phyloP scores from a whole-genome alignment of 1,284 basidiomycete species.

The Ceratobasidium sp. region DNA sequence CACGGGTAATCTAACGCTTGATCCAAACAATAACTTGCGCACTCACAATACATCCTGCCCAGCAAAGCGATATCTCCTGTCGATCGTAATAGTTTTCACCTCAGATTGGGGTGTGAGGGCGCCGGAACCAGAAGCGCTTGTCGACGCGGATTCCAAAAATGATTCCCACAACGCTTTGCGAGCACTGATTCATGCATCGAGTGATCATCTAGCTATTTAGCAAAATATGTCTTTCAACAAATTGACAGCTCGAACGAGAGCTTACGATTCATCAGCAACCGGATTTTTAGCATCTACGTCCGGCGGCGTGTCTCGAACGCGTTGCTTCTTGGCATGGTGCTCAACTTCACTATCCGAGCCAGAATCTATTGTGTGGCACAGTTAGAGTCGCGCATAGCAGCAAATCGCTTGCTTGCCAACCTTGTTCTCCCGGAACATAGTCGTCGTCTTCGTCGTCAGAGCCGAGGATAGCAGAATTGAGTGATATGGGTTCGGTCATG shows the following conservation, averaged over 20 bases:
- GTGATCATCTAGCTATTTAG: conserved; percentile 31
- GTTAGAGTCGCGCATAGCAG: neutral
- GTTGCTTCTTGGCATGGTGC: conserved; percentile 42
- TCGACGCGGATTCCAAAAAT: conserved; percentile 45
- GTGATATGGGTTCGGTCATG: conserved; percentile 35
- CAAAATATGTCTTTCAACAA: conserved; percentile 43
- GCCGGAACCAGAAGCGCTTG: neutral
- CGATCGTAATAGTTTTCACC: conserved; percentile 69
- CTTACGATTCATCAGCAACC: conserved; percentile 21
- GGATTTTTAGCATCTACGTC: neutral
- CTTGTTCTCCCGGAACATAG: conserved; percentile 46
- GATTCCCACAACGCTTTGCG: conserved; percentile 48
- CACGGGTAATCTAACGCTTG: neutral
- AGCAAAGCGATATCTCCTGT: conserved; percentile 77
- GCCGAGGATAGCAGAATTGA: conserved; percentile 24
- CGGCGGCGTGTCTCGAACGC: conserved; percentile 18
- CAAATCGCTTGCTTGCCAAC: conserved; percentile 10
- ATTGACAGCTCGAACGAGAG: neutral
- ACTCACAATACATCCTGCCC: conserved; percentile 79
- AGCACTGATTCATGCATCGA: conserved; percentile 30
- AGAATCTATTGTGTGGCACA: conserved; percentile 8
- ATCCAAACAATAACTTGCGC: neutral
- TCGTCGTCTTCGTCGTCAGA: conserved; percentile 48
- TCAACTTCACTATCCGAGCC: conserved; percentile 45
- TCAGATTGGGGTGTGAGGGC: conserved; percentile 1